Evolutionary conservation across 257 asterid species (phyloP).

Genomic region (Nicotiana otophora): DNA sequence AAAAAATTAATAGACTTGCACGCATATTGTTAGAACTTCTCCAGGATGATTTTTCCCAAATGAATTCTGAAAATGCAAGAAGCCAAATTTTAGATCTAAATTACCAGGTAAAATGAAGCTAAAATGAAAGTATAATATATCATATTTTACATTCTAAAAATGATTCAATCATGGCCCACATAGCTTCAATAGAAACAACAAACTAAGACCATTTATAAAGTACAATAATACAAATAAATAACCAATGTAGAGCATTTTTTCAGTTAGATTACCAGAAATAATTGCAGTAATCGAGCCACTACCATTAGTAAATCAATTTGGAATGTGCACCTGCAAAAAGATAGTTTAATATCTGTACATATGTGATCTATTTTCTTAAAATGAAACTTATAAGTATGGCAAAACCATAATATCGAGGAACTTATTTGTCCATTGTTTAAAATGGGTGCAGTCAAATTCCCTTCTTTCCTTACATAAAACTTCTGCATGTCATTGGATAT

Average conservation of each 20-base stretch:
- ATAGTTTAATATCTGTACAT: background rate
- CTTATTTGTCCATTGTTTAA: background rate
- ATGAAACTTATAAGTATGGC: background rate
- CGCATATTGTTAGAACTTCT: too few relatives aligned
- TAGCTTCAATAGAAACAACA: too few relatives aligned
- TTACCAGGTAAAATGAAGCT: too few relatives aligned
- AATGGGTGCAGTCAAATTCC: background rate
- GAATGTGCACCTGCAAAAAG: background rate
- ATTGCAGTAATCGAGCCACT: background rate
- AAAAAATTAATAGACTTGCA: too few relatives aligned
- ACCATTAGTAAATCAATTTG: background rate
- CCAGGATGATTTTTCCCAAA: too few relatives aligned
- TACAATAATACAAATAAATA: background rate
- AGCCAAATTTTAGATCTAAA: too few relatives aligned
- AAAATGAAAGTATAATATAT: too few relatives aligned
- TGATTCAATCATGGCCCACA: too few relatives aligned
- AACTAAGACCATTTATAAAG: background rate
- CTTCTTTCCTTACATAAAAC: background rate
- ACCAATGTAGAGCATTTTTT: background rate
- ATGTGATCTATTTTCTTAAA: background rate
- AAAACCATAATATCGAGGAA: background rate
- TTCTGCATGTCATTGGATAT: background rate
- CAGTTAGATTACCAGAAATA: background rate
- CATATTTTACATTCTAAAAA: too few relatives aligned
- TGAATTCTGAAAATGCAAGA: too few relatives aligned